Evolutionary conservation across 2,329 filamentous ascomycete genomes (phyloP).

Genomic region (Huntiella abstrusa): DNA sequence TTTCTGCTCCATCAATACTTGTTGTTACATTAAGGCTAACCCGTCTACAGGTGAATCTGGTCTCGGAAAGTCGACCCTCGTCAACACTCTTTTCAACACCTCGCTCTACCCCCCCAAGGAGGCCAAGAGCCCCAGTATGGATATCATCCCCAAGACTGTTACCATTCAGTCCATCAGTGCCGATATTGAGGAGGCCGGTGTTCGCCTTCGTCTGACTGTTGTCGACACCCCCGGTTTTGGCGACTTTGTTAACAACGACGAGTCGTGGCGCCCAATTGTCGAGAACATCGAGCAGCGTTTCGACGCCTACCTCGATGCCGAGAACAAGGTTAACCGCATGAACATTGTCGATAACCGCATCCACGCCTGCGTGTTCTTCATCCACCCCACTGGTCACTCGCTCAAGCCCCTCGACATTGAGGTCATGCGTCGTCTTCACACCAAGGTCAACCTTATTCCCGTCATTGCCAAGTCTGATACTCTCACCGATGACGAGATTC

Average conservation of each 20-base stretch:
- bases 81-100: slow-evolving; percentile 99
- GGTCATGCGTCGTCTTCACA: slow-evolving; percentile 97
- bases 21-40: not conserved
- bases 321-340: slow-evolving; percentile 99
- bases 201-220: slow-evolving; percentile 86
- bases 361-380: slow-evolving; percentile 98
- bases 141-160: slow-evolving; percentile 97
- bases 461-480: slow-evolving; percentile 99
- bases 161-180: slow-evolving; percentile 88
- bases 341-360: slow-evolving; percentile 99
- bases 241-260: slow-evolving; percentile 99
- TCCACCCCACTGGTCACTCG: slow-evolving; percentile 95
- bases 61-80: slow-evolving; percentile 93
- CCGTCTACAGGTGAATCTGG: slow-evolving; percentile 71
- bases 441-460: slow-evolving; percentile 99
- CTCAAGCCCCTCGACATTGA: slow-evolving; percentile 97
- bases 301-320: slow-evolving; percentile 92
- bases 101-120: slow-evolving; percentile 97
- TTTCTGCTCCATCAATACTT: not conserved
- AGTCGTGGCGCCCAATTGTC: slow-evolving; percentile 96
- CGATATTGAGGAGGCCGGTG: slow-evolving; percentile 95
- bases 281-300: slow-evolving; percentile 99
- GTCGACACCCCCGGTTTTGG: slow-evolving; percentile 97
- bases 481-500: slow-evolving; percentile 89
- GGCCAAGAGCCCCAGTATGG: slow-evolving; percentile 89